A percentile compares a stretch with the other conserved stretches of the same genome.
These are phyloP conservation scores for Sedum album DNA, from an alignment of 164 flowering plant species.

Conservation along the genomic window DNA sequence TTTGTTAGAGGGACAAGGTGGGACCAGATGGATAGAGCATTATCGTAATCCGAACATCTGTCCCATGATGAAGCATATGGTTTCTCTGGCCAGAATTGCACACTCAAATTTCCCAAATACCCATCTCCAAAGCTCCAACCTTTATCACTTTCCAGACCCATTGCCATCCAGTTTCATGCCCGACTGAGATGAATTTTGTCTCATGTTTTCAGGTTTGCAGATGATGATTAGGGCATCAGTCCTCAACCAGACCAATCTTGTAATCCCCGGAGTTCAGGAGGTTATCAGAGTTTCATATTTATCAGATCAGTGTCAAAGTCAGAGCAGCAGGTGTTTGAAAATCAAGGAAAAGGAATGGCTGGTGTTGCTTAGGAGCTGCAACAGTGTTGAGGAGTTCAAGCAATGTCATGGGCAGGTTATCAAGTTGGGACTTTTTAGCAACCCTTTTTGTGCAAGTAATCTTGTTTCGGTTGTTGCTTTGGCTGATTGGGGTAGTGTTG, in stretches of 20 bases:
- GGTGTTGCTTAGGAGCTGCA: slow-evolving; percentile 53
- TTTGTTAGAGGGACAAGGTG: background rate
- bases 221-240: background rate
- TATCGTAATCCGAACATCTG: slow-evolving; percentile 39
- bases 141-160: background rate
- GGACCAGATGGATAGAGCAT: slow-evolving; percentile 16
- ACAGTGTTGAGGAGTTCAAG: slow-evolving; percentile 55
- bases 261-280: background rate
- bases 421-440: slow-evolving; percentile 41
- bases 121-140: background rate
- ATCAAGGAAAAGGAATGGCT: background rate
- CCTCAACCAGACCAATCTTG: background rate
- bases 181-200: too few species aligned
- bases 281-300: background rate
- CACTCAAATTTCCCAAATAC: slow-evolving; percentile 26
- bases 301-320: background rate
- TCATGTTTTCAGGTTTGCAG: background rate
- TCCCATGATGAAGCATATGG: slow-evolving; percentile 19
- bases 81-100: slow-evolving; percentile 28
- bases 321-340: background rate
- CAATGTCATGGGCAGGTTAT: slow-evolving; percentile 53
- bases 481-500: slow-evolving; percentile 77
- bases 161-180: too few species aligned
- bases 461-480: slow-evolving; percentile 56
- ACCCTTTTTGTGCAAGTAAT: slow-evolving; percentile 34